Evolutionary conservation across 805 yeast species (phyloP).

Genomic region (Suhomyces sp.): DNA sequence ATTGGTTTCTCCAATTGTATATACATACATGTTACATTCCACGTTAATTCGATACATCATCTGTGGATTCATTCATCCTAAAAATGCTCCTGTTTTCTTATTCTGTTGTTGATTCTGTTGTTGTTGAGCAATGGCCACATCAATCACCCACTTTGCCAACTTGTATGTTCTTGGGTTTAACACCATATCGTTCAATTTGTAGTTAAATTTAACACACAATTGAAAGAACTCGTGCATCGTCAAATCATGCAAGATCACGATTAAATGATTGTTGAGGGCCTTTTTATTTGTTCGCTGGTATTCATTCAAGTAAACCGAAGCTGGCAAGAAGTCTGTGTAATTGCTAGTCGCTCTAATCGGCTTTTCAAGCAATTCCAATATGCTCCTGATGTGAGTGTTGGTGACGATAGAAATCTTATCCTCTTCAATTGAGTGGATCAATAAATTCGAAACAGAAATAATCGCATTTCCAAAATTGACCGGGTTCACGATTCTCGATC

Average conservation of each 20-base stretch:
- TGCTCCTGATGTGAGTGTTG: slow-evolving; percentile 54
- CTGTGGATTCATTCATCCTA: background rate
- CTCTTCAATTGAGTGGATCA: slow-evolving; percentile 61
- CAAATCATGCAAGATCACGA: slow-evolving; percentile 60
- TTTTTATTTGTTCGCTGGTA: slow-evolving; percentile 15
- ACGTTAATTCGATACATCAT: too few relatives aligned
- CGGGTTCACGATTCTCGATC: slow-evolving; percentile 59
- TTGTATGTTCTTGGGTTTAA: slow-evolving; percentile 62
- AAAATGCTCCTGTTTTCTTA: background rate
- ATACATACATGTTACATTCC: too few relatives aligned
- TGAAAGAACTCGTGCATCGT: slow-evolving; percentile 64
- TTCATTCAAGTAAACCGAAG: slow-evolving; percentile 44
- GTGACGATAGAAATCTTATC: slow-evolving; percentile 57
- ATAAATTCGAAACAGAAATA: slow-evolving; percentile 56
- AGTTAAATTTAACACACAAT: slow-evolving; percentile 62
- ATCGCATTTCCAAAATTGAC: slow-evolving; percentile 61
- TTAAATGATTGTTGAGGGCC: slow-evolving; percentile 34
- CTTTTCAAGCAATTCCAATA: slow-evolving; percentile 57
- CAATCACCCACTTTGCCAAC: slow-evolving; percentile 72
- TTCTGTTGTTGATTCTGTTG: slow-evolving; percentile 19
- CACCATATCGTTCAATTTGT: slow-evolving; percentile 61
- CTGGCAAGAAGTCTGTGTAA: slow-evolving; percentile 42
- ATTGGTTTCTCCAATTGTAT: too few relatives aligned
- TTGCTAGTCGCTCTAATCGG: slow-evolving; percentile 47
- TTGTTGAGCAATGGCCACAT: slow-evolving; percentile 56